Base-by-base conservation (phyloP, 257 asterid species). In the Solanum virginianum region DNA sequence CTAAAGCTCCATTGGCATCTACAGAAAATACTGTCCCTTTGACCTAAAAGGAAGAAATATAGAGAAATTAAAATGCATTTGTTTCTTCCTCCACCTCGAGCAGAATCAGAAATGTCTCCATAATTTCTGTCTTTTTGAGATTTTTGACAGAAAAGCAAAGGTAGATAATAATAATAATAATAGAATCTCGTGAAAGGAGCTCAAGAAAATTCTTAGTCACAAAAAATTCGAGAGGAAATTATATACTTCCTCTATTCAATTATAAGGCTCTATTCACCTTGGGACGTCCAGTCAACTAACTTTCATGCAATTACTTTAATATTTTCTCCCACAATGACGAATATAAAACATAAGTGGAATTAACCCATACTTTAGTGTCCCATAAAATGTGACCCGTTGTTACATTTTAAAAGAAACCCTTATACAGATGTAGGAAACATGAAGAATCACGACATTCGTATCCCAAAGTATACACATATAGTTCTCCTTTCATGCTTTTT, bases 1-100 rank as follows among this genome's bases (percentile, higher is more conserved):
- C 98, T 39, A 97, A 83, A 84, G 99, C 99, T 81, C 99, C 98
- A 83, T 92, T 90, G 63, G 93, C 94, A 81, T 95, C 98, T 45
- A 87, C 82, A 32, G 82, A 85, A 81, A 89, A 94, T 51, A 97
- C 96, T 59, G 93, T 95, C 85, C 99, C 99, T 87, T 92, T 97
- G 15, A 94, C 97, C 99, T 97, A 86, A 66, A 75, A 47, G 20
- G 10, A 60, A 82, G 54, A 83, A 29, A 57, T 17, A n/a, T 59
- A 9, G 59, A 81, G 18, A 71, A 49, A 70, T 32, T 8, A 53
- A 83, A 54, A 43, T 26, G 32, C 32, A 77, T 51, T 15, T 51
- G 82, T 16, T 49, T 51, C 63, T 26, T 77, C 63, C 79, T 39
- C 9, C 79, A 70, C 79, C 17, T 39, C 41, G 79, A 39, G 79